Percentiles rank a stretch among this genome's conserved stretches.
phyloP scores from a whole-genome alignment of 176 grass and related monocot genomes.

The Eleusine coracana region DNA sequence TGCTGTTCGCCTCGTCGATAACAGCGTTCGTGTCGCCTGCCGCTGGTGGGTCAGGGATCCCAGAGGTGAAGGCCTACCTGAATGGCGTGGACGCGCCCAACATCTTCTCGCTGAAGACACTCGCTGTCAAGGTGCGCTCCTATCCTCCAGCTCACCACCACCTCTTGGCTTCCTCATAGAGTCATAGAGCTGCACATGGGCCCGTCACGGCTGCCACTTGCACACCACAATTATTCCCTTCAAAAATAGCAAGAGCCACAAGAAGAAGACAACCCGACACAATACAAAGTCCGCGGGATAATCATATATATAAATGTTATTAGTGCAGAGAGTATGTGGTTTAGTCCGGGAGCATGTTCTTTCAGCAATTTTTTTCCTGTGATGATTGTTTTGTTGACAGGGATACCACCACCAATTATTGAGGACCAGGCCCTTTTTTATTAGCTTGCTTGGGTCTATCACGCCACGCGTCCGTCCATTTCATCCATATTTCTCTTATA shows the following conservation, averaged over 20 bases:
- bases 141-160: slow-evolving; percentile 25
- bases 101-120: slow-evolving; percentile 85
- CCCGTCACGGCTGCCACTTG: slow-evolving; percentile 15
- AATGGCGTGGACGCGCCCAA: slow-evolving; percentile 96
- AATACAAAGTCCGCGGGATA: neutral
- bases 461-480: neutral
- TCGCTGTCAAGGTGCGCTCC: slow-evolving; percentile 85
- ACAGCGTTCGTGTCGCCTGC: slow-evolving; percentile 82
- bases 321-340: neutral
- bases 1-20: slow-evolving; percentile 70
- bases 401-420: slow-evolving; percentile 17
- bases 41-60: slow-evolving; percentile 85
- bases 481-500: neutral
- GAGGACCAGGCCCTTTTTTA: neutral
- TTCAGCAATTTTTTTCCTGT: neutral
- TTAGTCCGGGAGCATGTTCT: neutral
- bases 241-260: neutral
- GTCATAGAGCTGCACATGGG: neutral
- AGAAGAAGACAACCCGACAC: neutral
- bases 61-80: slow-evolving; percentile 94
- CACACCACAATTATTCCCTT: neutral
- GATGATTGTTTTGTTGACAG: neutral
- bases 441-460: neutral
- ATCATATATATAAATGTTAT: neutral
- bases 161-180: neutral